Percentiles rank a stretch among this genome's conserved stretches.
phyloP scores from a whole-genome alignment of 352 stramenopile genomes.

The Globisporangium irregulare region DNA sequence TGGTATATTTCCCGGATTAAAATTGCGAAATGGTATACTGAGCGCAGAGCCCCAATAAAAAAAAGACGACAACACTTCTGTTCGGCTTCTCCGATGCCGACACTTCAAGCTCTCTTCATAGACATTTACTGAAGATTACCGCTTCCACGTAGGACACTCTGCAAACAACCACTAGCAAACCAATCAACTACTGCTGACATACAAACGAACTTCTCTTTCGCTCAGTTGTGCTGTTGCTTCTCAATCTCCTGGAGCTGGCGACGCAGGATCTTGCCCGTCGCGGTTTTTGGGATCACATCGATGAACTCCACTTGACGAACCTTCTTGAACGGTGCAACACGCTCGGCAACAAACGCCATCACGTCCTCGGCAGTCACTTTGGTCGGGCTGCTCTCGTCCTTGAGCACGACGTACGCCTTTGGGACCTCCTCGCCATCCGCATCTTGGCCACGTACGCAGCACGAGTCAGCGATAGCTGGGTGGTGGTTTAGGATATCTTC shows the following conservation, averaged over 20 bases:
- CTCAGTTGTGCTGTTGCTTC: neutral
- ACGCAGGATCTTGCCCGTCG: slow-evolving; percentile 88
- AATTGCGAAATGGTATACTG: too few relatives aligned
- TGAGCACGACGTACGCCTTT: slow-evolving; percentile 88
- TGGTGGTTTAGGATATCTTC: slow-evolving; percentile 87
- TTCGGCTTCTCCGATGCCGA: too few relatives aligned
- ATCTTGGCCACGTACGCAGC: slow-evolving; percentile 61
- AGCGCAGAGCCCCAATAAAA: too few relatives aligned
- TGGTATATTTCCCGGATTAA: too few relatives aligned
- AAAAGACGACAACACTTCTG: too few relatives aligned
- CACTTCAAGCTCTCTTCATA: too few relatives aligned
- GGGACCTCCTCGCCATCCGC: slow-evolving; percentile 81
- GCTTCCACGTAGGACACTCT: too few relatives aligned
- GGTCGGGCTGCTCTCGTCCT: slow-evolving; percentile 21
- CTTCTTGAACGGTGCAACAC: slow-evolving; percentile 73
- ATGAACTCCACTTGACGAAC: slow-evolving; percentile 86
- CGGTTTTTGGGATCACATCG: slow-evolving; percentile 84
- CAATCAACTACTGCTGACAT: too few relatives aligned
- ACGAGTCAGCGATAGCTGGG: slow-evolving; percentile 66
- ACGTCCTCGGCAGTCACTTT: slow-evolving; percentile 63
- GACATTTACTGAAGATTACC: too few relatives aligned
- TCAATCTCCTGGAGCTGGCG: slow-evolving; percentile 62
- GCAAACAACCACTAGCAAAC: too few relatives aligned
- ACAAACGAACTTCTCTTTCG: too few relatives aligned
- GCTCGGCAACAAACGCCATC: slow-evolving; percentile 72